Evolutionary conservation across 202 grass and related monocot genomes (phyloP).

Genomic region (Carex arenaria): DNA sequence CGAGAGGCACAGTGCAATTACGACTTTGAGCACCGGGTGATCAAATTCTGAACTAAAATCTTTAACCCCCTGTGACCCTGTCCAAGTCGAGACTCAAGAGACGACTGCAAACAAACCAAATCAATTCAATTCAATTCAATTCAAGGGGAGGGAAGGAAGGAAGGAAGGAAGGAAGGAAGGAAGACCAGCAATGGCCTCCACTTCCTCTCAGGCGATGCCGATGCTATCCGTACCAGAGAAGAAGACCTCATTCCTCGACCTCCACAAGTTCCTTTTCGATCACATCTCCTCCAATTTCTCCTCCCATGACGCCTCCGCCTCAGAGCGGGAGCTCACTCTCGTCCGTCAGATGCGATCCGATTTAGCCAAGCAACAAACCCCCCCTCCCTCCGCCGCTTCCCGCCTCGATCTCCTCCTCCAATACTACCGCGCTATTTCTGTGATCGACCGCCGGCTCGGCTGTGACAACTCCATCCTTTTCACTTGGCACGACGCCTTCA

Average conservation of each 20-base stretch:
- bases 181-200: neutral
- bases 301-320: slow-evolving; percentile 38
- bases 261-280: slow-evolving; percentile 48
- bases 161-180: too few species aligned
- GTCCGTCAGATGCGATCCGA: slow-evolving; percentile 32
- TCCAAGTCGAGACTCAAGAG: neutral
- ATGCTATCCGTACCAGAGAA: slow-evolving; percentile 66
- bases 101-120: neutral
- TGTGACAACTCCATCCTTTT: slow-evolving; percentile 39
- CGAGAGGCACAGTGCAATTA: too few species aligned
- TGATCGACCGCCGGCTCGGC: slow-evolving; percentile 44
- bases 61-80: too few species aligned
- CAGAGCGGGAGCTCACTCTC: slow-evolving; percentile 23
- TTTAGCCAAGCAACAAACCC: slow-evolving; percentile 6
- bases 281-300: slow-evolving; percentile 51
- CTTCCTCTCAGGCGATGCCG: slow-evolving; percentile 5
- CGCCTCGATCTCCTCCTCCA: slow-evolving; percentile 42
- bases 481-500: slow-evolving; percentile 73
- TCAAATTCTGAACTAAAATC: too few species aligned
- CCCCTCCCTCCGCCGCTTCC: neutral
- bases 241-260: slow-evolving; percentile 48
- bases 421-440: slow-evolving; percentile 58
- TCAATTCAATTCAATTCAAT: too few species aligned
- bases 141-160: too few species aligned
- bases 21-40: too few species aligned